phyloP scores from a whole-genome alignment of 2,329 filamentous ascomycete species.

The Colletotrichum brevisporum region DNA sequence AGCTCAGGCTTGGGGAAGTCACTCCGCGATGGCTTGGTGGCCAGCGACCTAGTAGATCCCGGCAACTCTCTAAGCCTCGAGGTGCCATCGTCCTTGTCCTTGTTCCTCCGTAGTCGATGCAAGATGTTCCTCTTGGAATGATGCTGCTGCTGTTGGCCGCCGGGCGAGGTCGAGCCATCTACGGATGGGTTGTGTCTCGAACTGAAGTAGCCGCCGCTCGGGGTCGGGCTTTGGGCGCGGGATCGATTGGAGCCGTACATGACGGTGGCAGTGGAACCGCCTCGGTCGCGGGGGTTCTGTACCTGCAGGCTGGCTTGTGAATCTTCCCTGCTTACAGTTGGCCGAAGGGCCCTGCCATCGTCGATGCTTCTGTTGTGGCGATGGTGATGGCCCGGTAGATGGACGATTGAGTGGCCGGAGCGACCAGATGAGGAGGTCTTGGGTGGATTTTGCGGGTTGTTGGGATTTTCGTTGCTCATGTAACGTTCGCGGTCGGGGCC shows the following conservation, averaged over 20 bases:
- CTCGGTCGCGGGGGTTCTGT: slow-evolving; percentile 66
- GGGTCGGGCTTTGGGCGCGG: slow-evolving; percentile 85
- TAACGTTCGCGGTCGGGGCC: slow-evolving; percentile 80
- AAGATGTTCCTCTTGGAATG: slow-evolving; percentile 65
- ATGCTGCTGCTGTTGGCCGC: slow-evolving; percentile 47
- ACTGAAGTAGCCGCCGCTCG: slow-evolving; percentile 73
- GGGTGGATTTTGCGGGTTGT: slow-evolving; percentile 62
- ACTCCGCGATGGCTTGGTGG: slow-evolving; percentile 62
- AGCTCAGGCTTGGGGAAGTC: slow-evolving; percentile 60
- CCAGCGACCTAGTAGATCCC: slow-evolving; percentile 67
- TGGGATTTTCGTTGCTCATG: slow-evolving; percentile 59
- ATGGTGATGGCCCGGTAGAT: slow-evolving; percentile 74
- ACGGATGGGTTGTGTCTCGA: slow-evolving; percentile 60
- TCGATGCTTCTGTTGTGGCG: slow-evolving; percentile 81
- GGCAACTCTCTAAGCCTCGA: slow-evolving; percentile 64
- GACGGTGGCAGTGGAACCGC: slow-evolving; percentile 55
- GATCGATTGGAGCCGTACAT: slow-evolving; percentile 62
- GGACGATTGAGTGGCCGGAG: slow-evolving; percentile 72
- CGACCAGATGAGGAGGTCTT: slow-evolving; percentile 76
- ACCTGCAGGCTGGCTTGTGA: slow-evolving; percentile 65
- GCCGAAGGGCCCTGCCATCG: slow-evolving; percentile 75
- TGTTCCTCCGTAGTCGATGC: slow-evolving; percentile 65
- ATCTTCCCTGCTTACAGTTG: slow-evolving; percentile 83
- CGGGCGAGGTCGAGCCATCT: slow-evolving; percentile 73
- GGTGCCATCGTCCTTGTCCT: slow-evolving; percentile 67